Percentiles rank a stretch among this genome's conserved stretches.
Evolutionary conservation across 169 alveolate genomes (phyloP).

Genomic region (Eimeria maxima): DNA sequence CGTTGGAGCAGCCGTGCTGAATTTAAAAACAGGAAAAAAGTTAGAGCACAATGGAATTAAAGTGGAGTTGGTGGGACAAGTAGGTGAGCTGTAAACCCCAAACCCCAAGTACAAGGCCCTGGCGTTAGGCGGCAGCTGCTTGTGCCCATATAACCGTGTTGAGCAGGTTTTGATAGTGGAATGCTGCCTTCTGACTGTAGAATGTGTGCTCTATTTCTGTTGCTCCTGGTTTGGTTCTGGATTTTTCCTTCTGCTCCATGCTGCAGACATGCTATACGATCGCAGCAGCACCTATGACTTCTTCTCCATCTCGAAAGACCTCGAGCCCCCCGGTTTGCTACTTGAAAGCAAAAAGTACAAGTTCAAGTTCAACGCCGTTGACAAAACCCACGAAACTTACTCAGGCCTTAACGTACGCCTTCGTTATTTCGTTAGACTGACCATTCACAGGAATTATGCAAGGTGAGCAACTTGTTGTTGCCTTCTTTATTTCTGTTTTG

Average conservation of each 20-base stretch:
- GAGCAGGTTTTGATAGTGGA: too few species aligned
- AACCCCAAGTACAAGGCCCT: slow-evolving; percentile 4
- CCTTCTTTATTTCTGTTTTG: background rate
- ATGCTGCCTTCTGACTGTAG: too few species aligned
- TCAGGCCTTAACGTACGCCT: slow-evolving; percentile 97
- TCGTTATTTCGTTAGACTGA: slow-evolving; percentile 95
- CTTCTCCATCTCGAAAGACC: slow-evolving; percentile 97
- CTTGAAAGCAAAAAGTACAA: slow-evolving; percentile 94
- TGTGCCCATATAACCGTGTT: too few species aligned
- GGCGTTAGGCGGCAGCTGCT: background rate
- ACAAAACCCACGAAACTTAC: slow-evolving; percentile 98
- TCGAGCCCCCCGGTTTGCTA: slow-evolving; percentile 98
- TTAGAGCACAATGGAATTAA: slow-evolving; percentile 99
- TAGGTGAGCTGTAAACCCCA: slow-evolving; percentile 88
- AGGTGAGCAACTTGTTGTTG: background rate
- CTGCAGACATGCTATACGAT: slow-evolving; percentile 94
- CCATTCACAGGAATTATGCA: slow-evolving; percentile 95
- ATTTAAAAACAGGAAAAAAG: slow-evolving; percentile 95
- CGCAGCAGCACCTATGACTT: slow-evolving; percentile 95
- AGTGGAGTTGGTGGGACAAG: slow-evolving; percentile 98
- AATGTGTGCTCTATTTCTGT: background rate
- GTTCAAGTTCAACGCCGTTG: slow-evolving; percentile 97
- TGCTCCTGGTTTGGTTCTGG: background rate
- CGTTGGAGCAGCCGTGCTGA: slow-evolving; percentile 95
- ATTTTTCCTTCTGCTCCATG: background rate